Percentiles rank a stretch among this genome's conserved stretches.
Evolutionary conservation across 2,329 filamentous ascomycete species (phyloP).

Genomic region (Fonsecaea nubica): DNA sequence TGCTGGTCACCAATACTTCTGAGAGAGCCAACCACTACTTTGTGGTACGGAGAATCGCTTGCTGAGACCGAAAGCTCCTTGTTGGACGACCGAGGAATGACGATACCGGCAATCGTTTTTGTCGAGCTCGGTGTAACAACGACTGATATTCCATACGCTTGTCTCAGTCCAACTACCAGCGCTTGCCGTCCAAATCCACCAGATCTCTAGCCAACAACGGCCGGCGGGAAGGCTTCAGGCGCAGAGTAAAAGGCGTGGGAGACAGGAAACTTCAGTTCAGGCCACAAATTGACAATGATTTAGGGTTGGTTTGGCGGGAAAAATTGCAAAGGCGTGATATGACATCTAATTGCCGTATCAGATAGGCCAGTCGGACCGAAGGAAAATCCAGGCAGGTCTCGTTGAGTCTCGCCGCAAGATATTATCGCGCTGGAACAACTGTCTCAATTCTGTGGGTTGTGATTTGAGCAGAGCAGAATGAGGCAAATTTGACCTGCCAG

Average conservation of each 20-base stretch:
- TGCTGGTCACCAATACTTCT: constrained; percentile 6
- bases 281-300: neutral
- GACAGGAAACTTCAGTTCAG: neutral
- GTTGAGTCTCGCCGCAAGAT: neutral
- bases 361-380: constrained; percentile 7
- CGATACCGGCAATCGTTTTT: constrained; percentile 3
- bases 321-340: constrained; percentile 11
- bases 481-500: neutral
- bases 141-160: constrained; percentile 15
- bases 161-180: constrained; percentile 14
- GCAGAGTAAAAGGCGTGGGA: neutral
- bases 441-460: neutral
- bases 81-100: constrained; percentile 10
- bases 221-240: neutral
- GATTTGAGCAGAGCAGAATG: constrained; percentile 6
- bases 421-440: neutral
- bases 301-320: neutral
- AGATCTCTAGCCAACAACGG: neutral
- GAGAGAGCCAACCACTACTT: constrained; percentile 7
- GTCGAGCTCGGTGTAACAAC: constrained; percentile 23
- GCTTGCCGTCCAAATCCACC: neutral
- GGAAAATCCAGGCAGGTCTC: constrained; percentile 6
- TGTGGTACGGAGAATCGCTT: constrained; percentile 6
- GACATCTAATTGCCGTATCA: neutral
- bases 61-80: neutral